Evolutionary conservation across 2,329 filamentous ascomycete genomes (phyloP), one percentile per base, ranked within the genome.

Genomic region (Fonsecaea multimorphosa): DNA sequence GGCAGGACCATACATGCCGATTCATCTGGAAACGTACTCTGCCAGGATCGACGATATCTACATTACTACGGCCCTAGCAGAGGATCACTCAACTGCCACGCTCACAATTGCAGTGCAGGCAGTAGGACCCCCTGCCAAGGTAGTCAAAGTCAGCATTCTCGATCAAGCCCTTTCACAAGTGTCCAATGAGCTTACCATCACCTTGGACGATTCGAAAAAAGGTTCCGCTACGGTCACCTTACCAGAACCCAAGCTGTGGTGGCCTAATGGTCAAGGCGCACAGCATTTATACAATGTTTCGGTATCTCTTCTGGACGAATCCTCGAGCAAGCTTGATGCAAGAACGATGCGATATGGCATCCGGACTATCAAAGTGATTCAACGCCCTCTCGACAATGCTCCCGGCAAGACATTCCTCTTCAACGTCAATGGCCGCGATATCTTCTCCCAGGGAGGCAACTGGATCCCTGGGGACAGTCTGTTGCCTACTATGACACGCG

Each of bases 401-500:
- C 78, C 81, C 71, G 87, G 88, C 61, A 87, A 89, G 71, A 84
- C 83, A 3, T 89, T 90, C 73, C 84, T 83, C 70, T 88, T 89
- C 72, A 83, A 86, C 40, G 82, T 90, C 68, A 91, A 91, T 70
- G 86, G 86, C 2, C 78, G 87, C 58, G 83, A 89, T 75, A 83
- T 88, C 6, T 89, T 98, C 73, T 87, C 85, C 62, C 85, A 86
- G 40, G 87, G 87, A 7, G 86, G 85, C 14, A 85, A 86, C 74
- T 89, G 87, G 87, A 89, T 89, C 60, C 87, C 87, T 1, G 85
- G 84, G 0, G 86, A 89, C 71, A 87, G 80, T 60, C 83, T 89
- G 66, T 82, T 86, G 0, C 83, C 86, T 0, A 80, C 82, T 9
- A 81, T 89, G 53, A 81, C 78, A 0, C 74, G 78, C 12, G 79